phyloP scores from a whole-genome alignment of 2,329 filamentous ascomycete genomes.

The Monilinia fructicola region DNA sequence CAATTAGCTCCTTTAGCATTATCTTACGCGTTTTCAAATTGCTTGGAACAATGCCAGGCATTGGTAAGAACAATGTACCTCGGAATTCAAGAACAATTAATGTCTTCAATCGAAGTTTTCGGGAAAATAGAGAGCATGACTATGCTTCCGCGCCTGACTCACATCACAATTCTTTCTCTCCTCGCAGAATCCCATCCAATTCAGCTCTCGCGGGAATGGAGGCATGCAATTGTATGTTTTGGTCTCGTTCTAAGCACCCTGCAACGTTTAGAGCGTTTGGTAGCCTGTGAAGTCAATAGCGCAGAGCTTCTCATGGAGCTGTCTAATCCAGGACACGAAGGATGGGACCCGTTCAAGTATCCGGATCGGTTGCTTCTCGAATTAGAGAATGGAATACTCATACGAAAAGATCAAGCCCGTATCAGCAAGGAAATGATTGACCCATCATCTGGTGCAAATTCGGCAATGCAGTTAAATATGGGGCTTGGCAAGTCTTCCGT shows the following conservation, averaged over 20 bases:
- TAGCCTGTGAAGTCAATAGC: slow-evolving; percentile 33
- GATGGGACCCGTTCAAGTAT: slow-evolving; percentile 52
- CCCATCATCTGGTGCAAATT: slow-evolving; percentile 45
- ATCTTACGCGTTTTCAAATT: not conserved
- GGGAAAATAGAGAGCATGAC: not conserved
- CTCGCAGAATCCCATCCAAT: slow-evolving; percentile 21
- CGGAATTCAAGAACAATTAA: not conserved
- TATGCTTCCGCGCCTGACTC: slow-evolving; percentile 29
- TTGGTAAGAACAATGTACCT: not conserved
- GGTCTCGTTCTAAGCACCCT: slow-evolving; percentile 29
- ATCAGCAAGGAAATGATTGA: slow-evolving; percentile 58
- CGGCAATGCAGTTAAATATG: slow-evolving; percentile 68
- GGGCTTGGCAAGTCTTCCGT: slow-evolving; percentile 69
- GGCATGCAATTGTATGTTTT: slow-evolving; percentile 26
- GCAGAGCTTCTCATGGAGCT: slow-evolving; percentile 46
- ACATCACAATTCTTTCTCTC: slow-evolving; percentile 25
- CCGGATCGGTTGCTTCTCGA: slow-evolving; percentile 66
- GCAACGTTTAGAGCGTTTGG: slow-evolving; percentile 42
- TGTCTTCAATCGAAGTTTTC: not conserved
- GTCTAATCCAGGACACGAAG: slow-evolving; percentile 52
- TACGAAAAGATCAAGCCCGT: slow-evolving; percentile 51
- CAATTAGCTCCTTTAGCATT: not conserved
- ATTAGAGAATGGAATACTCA: slow-evolving; percentile 60
- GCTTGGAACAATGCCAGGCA: not conserved
- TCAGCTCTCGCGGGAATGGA: slow-evolving; percentile 26